Evolutionary conservation across 805 yeast genomes (phyloP), one percentile per base, ranked within the genome.

Genomic region (Vanderwaltozyma polyspora): DNA sequence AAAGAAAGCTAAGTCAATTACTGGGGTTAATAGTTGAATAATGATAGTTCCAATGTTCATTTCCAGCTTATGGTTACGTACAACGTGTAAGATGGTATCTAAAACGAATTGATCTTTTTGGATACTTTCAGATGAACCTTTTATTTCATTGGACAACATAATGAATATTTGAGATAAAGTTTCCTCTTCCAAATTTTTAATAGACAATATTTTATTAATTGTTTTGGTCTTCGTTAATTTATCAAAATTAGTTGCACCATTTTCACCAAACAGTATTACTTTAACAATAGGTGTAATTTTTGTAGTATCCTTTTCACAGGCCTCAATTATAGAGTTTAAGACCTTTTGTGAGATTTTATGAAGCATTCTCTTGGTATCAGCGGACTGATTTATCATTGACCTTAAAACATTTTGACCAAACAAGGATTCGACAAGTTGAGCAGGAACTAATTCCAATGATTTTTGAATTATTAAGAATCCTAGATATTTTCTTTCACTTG

Each of bases 401-500:
- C 94, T 68, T 62, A 79, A 55, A 21, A 87, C 63, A 51, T 85
- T 83, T 19, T 70, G 72, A 5, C 81, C 70, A 51, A 80, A 67
- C 2, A 78, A 43, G 7, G 26, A 26, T 3, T 44, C 29, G 1
- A 55, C 42, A n/a, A 35, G 33, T 4, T 45, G 29, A 9, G 49
- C 35, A 2, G 55, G 42, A 6, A 54, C 44, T 6, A 40, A 36
- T 28, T 55, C 50, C 6, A 77, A 51, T 36, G 75, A 66, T 33
- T 66, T 61, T 28, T 60, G 65, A 40, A 87, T 74, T 9, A 86
- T 69, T 45, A 81, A 81, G 46, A 87, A 74, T 0, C 95, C 97
- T 71, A 84, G 72, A 55, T 69, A 82, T 54, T 87, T 89, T 37
- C 95, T 67, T 55, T 87, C 96, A 22, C 78, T 72, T 1, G 95